A percentile compares a stretch with the other conserved stretches of the same genome.
phyloP scores from a whole-genome alignment of 306 rosid species.

The Vigna mungo region DNA sequence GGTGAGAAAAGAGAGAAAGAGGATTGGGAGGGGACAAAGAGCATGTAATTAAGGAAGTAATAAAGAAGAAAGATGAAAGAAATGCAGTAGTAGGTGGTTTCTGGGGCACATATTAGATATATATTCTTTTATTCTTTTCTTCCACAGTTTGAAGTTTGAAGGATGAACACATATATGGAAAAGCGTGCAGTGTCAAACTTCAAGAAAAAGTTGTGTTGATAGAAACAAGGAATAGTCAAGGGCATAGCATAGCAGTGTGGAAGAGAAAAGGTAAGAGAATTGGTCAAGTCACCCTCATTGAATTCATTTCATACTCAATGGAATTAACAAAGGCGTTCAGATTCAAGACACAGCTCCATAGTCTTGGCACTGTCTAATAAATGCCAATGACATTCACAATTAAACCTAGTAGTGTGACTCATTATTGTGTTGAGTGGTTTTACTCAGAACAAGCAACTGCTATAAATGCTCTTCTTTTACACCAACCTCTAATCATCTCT shows the following conservation, averaged over 20 bases:
- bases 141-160: conserved; percentile 36
- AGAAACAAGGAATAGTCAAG: conserved; percentile 55
- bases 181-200: conserved; percentile 60
- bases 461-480: conserved; percentile 49
- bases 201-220: conserved; percentile 46
- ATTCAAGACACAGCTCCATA: conserved; percentile 43
- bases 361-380: conserved; percentile 80
- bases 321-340: conserved; percentile 49
- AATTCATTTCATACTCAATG: conserved; percentile 58
- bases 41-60: conserved; percentile 56
- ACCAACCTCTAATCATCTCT: conserved; percentile 20
- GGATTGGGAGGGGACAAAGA: conserved; percentile 55
- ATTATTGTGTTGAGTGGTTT: conserved; percentile 42
- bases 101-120: conserved; percentile 4
- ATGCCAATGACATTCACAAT: conserved; percentile 53
- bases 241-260: conserved; percentile 26
- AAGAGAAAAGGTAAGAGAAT: conserved; percentile 51
- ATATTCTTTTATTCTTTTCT: conserved; percentile 45
- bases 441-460: conserved; percentile 44
- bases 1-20: conserved; percentile 1
- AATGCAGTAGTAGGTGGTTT: conserved; percentile 49
- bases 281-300: conserved; percentile 62
- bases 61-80: conserved; percentile 52
- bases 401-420: conserved; percentile 31
- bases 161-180: conserved; percentile 44